A percentile compares a stretch with the other conserved stretches of the same genome.
These are phyloP conservation scores for Suillus bovinus DNA, from an alignment of 768 basidiomycete genomes.

Conservation along the genomic window DNA sequence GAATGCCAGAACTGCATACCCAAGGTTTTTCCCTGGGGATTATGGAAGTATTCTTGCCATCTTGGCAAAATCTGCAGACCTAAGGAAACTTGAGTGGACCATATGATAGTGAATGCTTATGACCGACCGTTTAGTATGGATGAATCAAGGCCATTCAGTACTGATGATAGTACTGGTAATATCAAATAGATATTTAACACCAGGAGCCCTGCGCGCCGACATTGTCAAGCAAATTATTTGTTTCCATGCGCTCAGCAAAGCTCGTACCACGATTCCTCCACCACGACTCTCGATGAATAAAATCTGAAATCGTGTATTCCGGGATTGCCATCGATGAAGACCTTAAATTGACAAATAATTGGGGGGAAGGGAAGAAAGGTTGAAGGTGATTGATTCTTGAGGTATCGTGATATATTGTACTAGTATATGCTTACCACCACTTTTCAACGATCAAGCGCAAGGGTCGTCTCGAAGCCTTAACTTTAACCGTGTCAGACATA, in stretches of 20 bases:
- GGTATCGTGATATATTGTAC: conserved; percentile 2
- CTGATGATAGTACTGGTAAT: conserved; percentile 64
- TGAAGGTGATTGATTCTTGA: not conserved
- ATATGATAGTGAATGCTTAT: not conserved
- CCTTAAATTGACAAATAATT: not conserved
- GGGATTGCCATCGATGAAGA: conserved; percentile 33
- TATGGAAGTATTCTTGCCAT: conserved; percentile 57
- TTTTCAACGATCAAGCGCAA: conserved; percentile 1
- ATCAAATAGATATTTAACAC: conserved; percentile 57
- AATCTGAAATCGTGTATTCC: conserved; percentile 57
- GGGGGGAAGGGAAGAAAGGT: not conserved
- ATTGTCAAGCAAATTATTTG: not conserved
- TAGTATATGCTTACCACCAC: not conserved
- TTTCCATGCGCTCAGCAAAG: not conserved
- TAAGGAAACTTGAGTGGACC: conserved; percentile 36
- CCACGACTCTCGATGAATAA: conserved; percentile 60
- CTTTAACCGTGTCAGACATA: not conserved
- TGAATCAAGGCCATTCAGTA: conserved; percentile 67
- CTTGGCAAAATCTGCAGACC: conserved; percentile 68
- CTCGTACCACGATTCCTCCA: conserved; percentile 58
- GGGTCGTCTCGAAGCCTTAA: conserved; percentile 1
- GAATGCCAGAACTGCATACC: conserved; percentile 33
- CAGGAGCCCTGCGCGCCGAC: conserved; percentile 46
- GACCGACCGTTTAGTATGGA: conserved; percentile 58
- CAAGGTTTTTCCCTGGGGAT: conserved; percentile 51